Evolutionary conservation across 2,329 filamentous ascomycete genomes (phyloP), one percentile per base, ranked within the genome.

Genomic region (Cladophialophora yegresii): DNA sequence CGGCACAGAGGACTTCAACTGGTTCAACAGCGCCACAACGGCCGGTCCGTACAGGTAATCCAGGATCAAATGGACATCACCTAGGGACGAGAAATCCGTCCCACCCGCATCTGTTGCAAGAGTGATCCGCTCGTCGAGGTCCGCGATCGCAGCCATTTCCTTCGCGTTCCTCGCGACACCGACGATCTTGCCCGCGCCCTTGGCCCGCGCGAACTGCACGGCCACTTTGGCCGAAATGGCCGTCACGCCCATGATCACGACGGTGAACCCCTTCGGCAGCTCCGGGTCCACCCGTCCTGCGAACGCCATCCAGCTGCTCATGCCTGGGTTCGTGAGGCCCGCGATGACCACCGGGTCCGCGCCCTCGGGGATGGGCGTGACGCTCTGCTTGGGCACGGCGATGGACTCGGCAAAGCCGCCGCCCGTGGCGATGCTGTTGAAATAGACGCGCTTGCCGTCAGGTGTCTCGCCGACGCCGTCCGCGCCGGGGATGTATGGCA

Each of bases 251-350:
- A 85, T 66, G 50, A 86, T 79, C 13, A 85, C 75, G 3, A 81
- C 80, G 3, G 77, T 80, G 70, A 83, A 85, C 4, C 76, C 73
- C 22, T 72, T 53, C 2, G 77, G 76, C 2, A 83, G 72, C 6
- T 74, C 67, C 5, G 74, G 68, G 4, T 64, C 68, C 13, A 67
- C 56, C 5, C 84, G 78, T 45, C 78, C 75, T 23, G 75, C 77
- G 40, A 87, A 74, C 4, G 83, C 84, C 83, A 87, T 84, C 84
- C 84, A 87, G 47, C 79, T 80, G 59, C 80, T 81, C 77, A 84
- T 80, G 28, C 80, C 82, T 0, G 84, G 84, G 66, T 87, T 87
- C 45, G 82, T 76, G 58, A 82, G 75, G 0, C 79, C 83, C 0
- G 85, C 85, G n/a, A 83, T 78, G 30, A 80, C 76, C 0, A 80